Percentiles rank a stretch among this genome's conserved stretches.
Conservation (phyloP, 768 basidiomycete genomes). For the Russula sp. region DNA sequence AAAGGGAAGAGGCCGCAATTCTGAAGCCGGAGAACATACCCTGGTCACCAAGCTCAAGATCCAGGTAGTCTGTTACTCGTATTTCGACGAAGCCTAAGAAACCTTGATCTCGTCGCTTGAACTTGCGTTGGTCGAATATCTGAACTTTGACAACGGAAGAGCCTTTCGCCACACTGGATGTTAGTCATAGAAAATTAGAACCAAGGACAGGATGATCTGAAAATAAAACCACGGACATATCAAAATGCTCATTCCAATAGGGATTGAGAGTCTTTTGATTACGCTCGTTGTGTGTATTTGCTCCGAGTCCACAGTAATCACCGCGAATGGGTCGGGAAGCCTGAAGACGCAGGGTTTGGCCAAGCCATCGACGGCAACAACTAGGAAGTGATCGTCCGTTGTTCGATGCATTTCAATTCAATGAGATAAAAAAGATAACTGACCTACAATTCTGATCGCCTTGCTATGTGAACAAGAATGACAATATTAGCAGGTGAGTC, state of each 20-base stretch:
- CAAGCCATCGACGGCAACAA: constrained; percentile 90
- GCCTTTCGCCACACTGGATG: constrained; percentile 83
- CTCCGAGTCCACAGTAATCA: constrained; percentile 97
- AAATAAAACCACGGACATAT: constrained; percentile 61
- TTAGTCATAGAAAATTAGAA: constrained; percentile 4
- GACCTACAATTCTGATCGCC: constrained; percentile 78
- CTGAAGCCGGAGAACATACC: constrained; percentile 50
- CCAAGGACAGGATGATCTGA: constrained; percentile 5
- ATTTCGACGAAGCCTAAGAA: constrained; percentile 98
- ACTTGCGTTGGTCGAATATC: constrained; percentile 99
- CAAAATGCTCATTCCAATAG: constrained; percentile 98
- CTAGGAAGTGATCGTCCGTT: constrained; percentile 42
- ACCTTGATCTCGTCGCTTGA: constrained; percentile 97
- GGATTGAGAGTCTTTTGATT: constrained; percentile 94
- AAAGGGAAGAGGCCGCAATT: not conserved
- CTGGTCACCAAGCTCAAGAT: constrained; percentile 89
- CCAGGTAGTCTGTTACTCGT: constrained; percentile 83
- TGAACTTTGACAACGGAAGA: constrained; percentile 99
- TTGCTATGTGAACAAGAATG: constrained; percentile 45
- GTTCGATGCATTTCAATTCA: not conserved
- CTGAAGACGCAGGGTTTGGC: constrained; percentile 95
- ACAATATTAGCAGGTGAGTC: constrained; percentile 5
- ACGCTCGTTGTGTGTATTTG: constrained; percentile 97
- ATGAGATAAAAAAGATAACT: constrained; percentile 27
- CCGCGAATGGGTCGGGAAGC: constrained; percentile 96